Conservation (phyloP, 2,329 filamentous ascomycete species). For the Calonectria leucothoes region DNA sequence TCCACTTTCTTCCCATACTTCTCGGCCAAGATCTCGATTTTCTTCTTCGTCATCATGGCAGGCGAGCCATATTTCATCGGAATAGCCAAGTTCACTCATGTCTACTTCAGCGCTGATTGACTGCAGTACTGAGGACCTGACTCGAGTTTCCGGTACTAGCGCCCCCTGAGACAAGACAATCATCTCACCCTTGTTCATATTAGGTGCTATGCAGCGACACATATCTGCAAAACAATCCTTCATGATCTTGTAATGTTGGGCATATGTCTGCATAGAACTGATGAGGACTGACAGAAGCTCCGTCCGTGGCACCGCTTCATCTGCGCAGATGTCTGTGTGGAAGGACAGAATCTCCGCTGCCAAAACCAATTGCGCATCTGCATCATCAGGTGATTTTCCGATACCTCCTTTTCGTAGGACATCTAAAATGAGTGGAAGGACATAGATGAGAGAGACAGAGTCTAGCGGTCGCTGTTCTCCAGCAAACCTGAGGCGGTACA, state of each 20-base stretch:
- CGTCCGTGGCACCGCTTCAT: slow-evolving; percentile 79
- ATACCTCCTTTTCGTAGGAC: slow-evolving; percentile 85
- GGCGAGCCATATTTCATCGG: slow-evolving; percentile 92
- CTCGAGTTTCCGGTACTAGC: slow-evolving; percentile 82
- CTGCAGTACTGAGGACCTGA: slow-evolving; percentile 87
- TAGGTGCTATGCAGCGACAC: slow-evolving; percentile 85
- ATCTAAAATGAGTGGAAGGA: slow-evolving; percentile 83
- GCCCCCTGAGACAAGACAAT: slow-evolving; percentile 79
- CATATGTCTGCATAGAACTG: slow-evolving; percentile 86
- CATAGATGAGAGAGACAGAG: slow-evolving; percentile 86
- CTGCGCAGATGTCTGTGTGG: slow-evolving; percentile 83
- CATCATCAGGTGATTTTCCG: slow-evolving; percentile 78
- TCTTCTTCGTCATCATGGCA: slow-evolving; percentile 92
- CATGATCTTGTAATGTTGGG: slow-evolving; percentile 93
- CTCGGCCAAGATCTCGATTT: slow-evolving; percentile 83
- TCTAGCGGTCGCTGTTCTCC: slow-evolving; percentile 97
- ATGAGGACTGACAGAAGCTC: slow-evolving; percentile 80
- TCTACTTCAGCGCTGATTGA: slow-evolving; percentile 93
- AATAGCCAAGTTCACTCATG: slow-evolving; percentile 86
- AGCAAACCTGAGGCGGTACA: slow-evolving; percentile 91
- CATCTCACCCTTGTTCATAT: slow-evolving; percentile 80
- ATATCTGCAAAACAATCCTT: slow-evolving; percentile 93
- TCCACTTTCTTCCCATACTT: slow-evolving; percentile 96
- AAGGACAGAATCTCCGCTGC: slow-evolving; percentile 90
- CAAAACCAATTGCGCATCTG: slow-evolving; percentile 89